Base-by-base conservation (phyloP, 2,329 filamentous ascomycete species). In the Paracamarosporium sp. region DNA sequence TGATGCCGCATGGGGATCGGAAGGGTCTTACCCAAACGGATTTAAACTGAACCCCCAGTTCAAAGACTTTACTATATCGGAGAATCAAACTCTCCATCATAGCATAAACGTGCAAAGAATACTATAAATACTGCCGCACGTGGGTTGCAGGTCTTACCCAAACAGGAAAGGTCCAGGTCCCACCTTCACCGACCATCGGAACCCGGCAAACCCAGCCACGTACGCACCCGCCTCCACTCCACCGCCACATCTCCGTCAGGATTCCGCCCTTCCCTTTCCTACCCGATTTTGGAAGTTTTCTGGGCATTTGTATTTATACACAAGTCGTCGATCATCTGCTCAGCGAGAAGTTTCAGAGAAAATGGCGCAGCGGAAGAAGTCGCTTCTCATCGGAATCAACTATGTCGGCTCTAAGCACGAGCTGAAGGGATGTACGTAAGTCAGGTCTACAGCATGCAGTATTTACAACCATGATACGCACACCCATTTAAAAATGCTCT, bases 321-420 rank as follows among this genome's bases (percentile, higher is more conserved):
- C n/a, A 40, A 40, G 8, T 2, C 22, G 9, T 7, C 1, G 5
- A 38, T 17, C 3, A 6, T 20, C 35, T n/a, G n/a, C 35, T 38
- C n/a, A 38, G 35, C 20, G 4, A 20, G 35, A 38, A 5, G 13
- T 2, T 28, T 28, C 11, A 40, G 15, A 22, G 9, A 35, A 20
- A 20, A 59, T 59, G 56, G 41, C 52, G 17, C 68, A 55, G 46
- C 60, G 70, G 33, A 76, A 74, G 56, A 85, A 84, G 66, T 79
- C 80, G 12, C 79, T 85, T 13, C 76, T 85, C 44, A 83, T 85
- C 46, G 82, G 83, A 15, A 84, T 84, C 68, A 85, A 84, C 67
- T 83, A 83, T 61, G 71, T 73, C 17, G 78, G 78, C 61, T 76
- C 74, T 40, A 36, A 71, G n/a, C 79, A 83, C 53, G 70, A 71